These are phyloP conservation scores for Pleodorina starrii DNA, from an alignment of 139 green algal species.

Conservation along the genomic window DNA sequence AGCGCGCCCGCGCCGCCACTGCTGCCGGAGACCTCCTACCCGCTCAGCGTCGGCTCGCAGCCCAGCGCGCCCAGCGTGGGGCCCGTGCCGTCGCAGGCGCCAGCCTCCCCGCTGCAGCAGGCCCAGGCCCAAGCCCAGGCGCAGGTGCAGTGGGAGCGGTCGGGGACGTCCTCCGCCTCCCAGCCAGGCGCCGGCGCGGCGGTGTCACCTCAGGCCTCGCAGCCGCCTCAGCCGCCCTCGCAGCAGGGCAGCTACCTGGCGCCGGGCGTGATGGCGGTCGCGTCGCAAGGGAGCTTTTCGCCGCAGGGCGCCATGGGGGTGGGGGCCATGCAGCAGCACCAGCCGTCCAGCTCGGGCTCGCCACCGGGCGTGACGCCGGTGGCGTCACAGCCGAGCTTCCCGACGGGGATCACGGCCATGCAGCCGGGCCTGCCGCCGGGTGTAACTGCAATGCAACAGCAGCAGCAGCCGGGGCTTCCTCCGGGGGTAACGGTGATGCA, in stretches of 20 bases:
- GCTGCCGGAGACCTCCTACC: conserved; percentile 25
- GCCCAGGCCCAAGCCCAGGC: no score
- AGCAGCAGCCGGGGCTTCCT: neutral
- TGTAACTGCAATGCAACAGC: conserved; percentile 1
- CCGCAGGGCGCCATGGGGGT: neutral
- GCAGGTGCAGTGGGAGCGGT: no score
- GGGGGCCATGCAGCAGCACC: neutral
- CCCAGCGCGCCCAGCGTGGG: conserved; percentile 2
- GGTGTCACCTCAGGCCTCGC: no score
- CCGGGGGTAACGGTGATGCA: neutral
- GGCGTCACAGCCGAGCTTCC: neutral
- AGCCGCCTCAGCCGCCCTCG: neutral
- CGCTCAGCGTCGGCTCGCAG: neutral
- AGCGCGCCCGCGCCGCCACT: neutral
- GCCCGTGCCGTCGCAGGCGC: neutral
- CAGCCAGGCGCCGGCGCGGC: neutral
- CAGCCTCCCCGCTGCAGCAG: no score
- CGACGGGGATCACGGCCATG: neutral
- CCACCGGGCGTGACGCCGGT: conserved; percentile 23
- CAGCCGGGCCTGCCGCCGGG: conserved; percentile 15
- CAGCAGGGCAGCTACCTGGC: neutral
- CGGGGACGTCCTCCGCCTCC: neutral
- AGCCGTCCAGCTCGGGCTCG: neutral
- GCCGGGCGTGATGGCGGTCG: neutral
- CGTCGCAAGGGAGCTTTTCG: neutral